Conservation (phyloP, 768 basidiomycete genomes). For the Paxillus ammoniavirescens region DNA sequence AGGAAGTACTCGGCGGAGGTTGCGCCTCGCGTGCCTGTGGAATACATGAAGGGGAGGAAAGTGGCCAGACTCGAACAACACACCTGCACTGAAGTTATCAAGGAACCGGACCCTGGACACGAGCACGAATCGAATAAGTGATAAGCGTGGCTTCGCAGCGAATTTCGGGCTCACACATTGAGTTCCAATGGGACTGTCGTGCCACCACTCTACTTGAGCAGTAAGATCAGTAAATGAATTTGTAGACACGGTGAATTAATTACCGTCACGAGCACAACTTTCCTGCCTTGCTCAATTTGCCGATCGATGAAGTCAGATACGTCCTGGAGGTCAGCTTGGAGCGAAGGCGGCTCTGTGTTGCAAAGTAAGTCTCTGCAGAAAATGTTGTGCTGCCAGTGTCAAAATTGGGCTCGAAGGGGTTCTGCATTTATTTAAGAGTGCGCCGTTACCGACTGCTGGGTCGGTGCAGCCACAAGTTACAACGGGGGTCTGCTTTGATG, state of each 20-base stretch:
- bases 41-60: constrained; percentile 1
- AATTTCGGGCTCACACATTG: constrained; percentile 80
- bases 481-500: too few relatives aligned
- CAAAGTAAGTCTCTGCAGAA: constrained; percentile 89
- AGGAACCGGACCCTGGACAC: constrained; percentile 86
- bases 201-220: constrained; percentile 77
- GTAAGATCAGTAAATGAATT: constrained; percentile 12
- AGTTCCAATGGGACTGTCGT: constrained; percentile 97
- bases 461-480: background rate
- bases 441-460: too few relatives aligned
- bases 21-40: constrained; percentile 87
- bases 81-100: constrained; percentile 98
- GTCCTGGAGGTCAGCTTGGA: constrained; percentile 63
- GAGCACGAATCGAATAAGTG: constrained; percentile 15
- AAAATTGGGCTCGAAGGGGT: constrained; percentile 9
- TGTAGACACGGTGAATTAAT: constrained; percentile 28
- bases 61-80: constrained; percentile 19
- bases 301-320: constrained; percentile 69
- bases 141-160: constrained; percentile 5
- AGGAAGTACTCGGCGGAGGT: constrained; percentile 99
- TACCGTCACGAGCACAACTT: constrained; percentile 94
- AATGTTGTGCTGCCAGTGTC: constrained; percentile 38
- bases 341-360: constrained; percentile 73
- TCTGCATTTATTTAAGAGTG: constrained; percentile 10
- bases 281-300: constrained; percentile 62